These are phyloP conservation scores for Aspergillus tubingensis DNA, from an alignment of 2,329 filamentous ascomycete species.

Conservation along the genomic window DNA sequence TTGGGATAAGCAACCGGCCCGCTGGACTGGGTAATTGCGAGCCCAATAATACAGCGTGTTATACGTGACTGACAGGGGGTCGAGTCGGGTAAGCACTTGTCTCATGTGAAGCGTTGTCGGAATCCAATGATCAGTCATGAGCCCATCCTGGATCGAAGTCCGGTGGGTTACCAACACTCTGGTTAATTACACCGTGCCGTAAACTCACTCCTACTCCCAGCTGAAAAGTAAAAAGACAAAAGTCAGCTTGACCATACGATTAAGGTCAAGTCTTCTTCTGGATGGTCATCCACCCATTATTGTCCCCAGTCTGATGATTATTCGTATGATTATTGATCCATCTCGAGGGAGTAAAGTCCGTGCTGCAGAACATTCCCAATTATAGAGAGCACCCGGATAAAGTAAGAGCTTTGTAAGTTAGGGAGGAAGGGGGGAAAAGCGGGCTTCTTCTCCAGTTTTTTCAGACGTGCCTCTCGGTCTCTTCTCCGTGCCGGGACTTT, in stretches of 20 bases:
- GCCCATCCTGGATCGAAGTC: neutral
- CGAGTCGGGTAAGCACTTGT: conserved; percentile 4
- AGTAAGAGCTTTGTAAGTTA: neutral
- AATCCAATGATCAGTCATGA: conserved; percentile 2
- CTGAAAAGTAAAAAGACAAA: no score
- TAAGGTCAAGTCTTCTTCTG: no score
- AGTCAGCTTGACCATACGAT: no score
- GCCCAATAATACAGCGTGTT: neutral
- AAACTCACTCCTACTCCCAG: no score
- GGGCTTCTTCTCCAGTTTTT: no score
- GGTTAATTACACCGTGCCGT: neutral
- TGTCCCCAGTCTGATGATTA: no score
- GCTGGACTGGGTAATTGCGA: conserved; percentile 9
- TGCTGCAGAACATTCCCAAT: neutral
- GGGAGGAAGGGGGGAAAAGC: neutral
- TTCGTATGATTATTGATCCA: neutral
- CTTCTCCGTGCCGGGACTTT: neutral
- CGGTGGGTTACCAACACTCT: neutral
- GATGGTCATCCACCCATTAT: no score
- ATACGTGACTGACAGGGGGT: conserved; percentile 1
- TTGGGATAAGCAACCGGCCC: conserved; percentile 11
- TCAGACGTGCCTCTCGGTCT: neutral
- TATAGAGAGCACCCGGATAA: neutral
- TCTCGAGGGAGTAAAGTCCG: neutral
- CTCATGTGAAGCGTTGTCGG: neutral